phyloP scores from a whole-genome alignment of 1,284 basidiomycete genomes.

The Malassezia globosa region DNA sequence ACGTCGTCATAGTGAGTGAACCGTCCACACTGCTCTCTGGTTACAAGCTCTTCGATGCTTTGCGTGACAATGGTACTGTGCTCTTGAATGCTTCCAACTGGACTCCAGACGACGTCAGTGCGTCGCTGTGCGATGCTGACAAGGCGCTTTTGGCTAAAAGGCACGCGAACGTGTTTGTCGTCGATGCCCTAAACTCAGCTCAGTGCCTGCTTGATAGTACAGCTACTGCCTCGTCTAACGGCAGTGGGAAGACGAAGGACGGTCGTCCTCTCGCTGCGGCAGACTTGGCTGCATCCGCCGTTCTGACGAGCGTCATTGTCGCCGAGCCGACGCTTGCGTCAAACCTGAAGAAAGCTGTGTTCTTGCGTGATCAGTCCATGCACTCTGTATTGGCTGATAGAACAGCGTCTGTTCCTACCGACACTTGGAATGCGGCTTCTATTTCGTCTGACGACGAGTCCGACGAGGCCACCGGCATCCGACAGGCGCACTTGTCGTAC shows the following conservation, averaged over 20 bases:
- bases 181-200: slow-evolving; percentile 34
- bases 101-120: slow-evolving; percentile 37
- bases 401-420: background rate
- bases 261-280: slow-evolving; percentile 25
- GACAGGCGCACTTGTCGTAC: slow-evolving; percentile 34
- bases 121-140: slow-evolving; percentile 37
- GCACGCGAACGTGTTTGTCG: slow-evolving; percentile 28
- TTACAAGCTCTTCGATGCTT: slow-evolving; percentile 32
- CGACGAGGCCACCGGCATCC: slow-evolving; percentile 26
- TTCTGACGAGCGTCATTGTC: slow-evolving; percentile 20
- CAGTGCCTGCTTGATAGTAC: slow-evolving; percentile 20
- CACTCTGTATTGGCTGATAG: slow-evolving; percentile 14
- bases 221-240: slow-evolving; percentile 19
- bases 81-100: slow-evolving; percentile 39
- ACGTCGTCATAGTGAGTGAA: slow-evolving; percentile 36
- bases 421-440: background rate
- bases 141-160: slow-evolving; percentile 34
- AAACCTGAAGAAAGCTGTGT: background rate
- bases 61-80: slow-evolving; percentile 35
- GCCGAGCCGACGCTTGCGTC: slow-evolving; percentile 2
- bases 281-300: slow-evolving; percentile 34
- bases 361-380: slow-evolving; percentile 12
- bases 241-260: slow-evolving; percentile 37
- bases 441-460: slow-evolving; percentile 23
- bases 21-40: slow-evolving; percentile 32